Base-by-base conservation (phyloP, 2,329 filamentous ascomycete genomes). In the Penicillium corylophilum region DNA sequence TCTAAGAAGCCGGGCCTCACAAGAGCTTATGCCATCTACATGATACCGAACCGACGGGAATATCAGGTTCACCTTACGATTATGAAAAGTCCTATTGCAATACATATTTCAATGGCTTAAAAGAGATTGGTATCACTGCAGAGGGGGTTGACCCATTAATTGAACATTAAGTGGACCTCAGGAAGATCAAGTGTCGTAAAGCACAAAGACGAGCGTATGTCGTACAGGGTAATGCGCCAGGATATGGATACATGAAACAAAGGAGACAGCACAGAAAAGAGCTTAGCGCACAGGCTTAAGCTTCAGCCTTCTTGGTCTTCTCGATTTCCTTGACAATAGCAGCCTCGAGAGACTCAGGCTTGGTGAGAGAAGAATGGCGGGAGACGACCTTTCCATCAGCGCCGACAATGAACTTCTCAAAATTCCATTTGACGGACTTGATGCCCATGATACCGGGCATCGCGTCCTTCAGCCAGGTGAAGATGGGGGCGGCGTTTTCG, bases 361-460 rank as follows among this genome's bases (percentile, higher is more conserved):
- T 94, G 54, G 88, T 90, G 16, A 85, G 88, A 73, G 89, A 93
- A 29, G 90, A 89, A 90, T 91, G 99, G 60, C 94, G 80, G 24
- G 82, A 82, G 75, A 89, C 88, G 63, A 97, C 90, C 76, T 87
- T 82, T 23, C 94, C 94, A 73, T 97, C 90, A 56, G 84, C 82
- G 54, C 87, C 88, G 60, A 99, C 79, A 58, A 99, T 77, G 77
- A 96, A 99, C 83, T 99, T 99, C 76, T 99, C 94, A 79, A 97
- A 99, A 78, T 99, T 99, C 94, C 94, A 99, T 87, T 97, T 96
- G 66, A 99, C 81, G 56, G 86, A 76, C 86, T 95, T 93, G 68
- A 97, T 72, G 18, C 94, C 94, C 76, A 97, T 76, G 50, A 96
- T 67, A 20, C 94, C 92, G 1, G 93, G 82, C 79, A 90, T 87